Percentiles rank a stretch among this genome's conserved stretches.
phyloP scores from a whole-genome alignment of 2,329 filamentous ascomycete species.

The Monilinia vaccinii-corymbosi region DNA sequence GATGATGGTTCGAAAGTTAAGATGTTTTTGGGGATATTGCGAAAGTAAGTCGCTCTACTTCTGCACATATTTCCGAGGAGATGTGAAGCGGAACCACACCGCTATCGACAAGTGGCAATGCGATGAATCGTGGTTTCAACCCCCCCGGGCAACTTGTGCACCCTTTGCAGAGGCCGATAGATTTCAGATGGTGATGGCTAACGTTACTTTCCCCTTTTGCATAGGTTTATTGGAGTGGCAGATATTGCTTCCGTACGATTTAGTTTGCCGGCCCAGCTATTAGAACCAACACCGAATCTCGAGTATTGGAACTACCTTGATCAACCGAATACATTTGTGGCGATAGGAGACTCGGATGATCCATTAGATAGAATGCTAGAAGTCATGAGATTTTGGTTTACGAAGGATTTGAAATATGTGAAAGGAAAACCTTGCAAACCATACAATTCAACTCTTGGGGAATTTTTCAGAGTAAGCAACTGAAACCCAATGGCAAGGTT shows the following conservation, averaged over 20 bases:
- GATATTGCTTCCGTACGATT: constrained; percentile 95
- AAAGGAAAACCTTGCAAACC: constrained; percentile 98
- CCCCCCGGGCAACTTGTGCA: constrained; percentile 1
- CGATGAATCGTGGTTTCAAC: not conserved
- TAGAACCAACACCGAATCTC: constrained; percentile 93
- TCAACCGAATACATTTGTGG: constrained; percentile 78
- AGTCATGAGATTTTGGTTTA: constrained; percentile 95
- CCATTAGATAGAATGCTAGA: constrained; percentile 89
- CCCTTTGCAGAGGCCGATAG: not conserved
- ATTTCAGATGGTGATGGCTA: not conserved
- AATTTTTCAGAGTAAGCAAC: constrained; percentile 79
- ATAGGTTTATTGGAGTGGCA: constrained; percentile 87
- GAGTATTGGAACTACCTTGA: constrained; percentile 99
- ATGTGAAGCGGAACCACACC: constrained; percentile 7
- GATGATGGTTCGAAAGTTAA: constrained; percentile 84
- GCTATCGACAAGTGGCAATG: constrained; percentile 13
- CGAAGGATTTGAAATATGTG: constrained; percentile 97
- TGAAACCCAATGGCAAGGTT: not conserved
- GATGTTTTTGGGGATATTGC: constrained; percentile 79
- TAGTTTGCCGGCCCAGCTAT: constrained; percentile 86
- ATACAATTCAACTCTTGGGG: constrained; percentile 92
- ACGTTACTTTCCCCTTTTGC: not conserved
- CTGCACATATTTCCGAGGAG: not conserved
- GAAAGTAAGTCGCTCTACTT: constrained; percentile 54
- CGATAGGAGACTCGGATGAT: constrained; percentile 82